Percentiles rank a stretch among this genome's conserved stretches.
Evolutionary conservation across 2,329 filamentous ascomycete genomes (phyloP).

Genomic region (Stachybotrys elegans): DNA sequence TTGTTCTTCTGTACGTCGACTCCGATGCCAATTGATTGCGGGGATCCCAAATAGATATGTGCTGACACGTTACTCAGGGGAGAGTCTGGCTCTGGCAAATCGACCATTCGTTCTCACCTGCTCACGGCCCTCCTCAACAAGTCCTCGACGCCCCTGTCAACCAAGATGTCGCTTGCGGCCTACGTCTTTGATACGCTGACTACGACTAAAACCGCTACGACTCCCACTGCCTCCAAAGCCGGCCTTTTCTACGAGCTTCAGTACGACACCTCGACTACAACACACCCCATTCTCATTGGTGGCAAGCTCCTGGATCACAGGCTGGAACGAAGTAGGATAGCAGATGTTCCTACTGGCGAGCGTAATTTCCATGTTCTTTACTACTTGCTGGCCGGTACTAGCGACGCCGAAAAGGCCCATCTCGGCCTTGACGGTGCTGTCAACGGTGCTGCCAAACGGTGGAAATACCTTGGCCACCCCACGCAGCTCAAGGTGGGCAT

Average conservation of each 20-base stretch:
- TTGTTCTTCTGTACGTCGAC: constrained; percentile 79
- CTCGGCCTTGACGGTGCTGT: constrained; percentile 54
- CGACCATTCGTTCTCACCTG: constrained; percentile 85
- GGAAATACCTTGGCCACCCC: constrained; percentile 94
- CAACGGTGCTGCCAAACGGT: constrained; percentile 66
- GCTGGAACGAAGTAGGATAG: constrained; percentile 84
- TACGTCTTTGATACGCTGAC: constrained; percentile 96
- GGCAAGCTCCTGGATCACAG: constrained; percentile 93
- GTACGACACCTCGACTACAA: constrained; percentile 83
- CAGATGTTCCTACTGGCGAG: constrained; percentile 89
- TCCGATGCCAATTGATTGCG: neutral
- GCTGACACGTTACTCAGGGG: constrained; percentile 53
- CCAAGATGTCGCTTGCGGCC: constrained; percentile 85
- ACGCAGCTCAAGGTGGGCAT: constrained; percentile 96
- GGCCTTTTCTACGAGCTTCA: constrained; percentile 95
- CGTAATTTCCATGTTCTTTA: constrained; percentile 95
- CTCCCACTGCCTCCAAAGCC: constrained; percentile 90
- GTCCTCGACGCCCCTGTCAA: constrained; percentile 87
- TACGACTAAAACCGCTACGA: constrained; percentile 94
- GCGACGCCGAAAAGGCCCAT: constrained; percentile 82
- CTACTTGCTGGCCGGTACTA: constrained; percentile 90
- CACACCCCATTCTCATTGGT: constrained; percentile 83
- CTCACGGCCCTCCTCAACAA: constrained; percentile 81
- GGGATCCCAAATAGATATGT: constrained; percentile 14
- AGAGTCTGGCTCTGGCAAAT: constrained; percentile 95